Base-by-base conservation (phyloP, 495 filamentous ascomycete genomes). In the Hyaloscypha variabilis region DNA sequence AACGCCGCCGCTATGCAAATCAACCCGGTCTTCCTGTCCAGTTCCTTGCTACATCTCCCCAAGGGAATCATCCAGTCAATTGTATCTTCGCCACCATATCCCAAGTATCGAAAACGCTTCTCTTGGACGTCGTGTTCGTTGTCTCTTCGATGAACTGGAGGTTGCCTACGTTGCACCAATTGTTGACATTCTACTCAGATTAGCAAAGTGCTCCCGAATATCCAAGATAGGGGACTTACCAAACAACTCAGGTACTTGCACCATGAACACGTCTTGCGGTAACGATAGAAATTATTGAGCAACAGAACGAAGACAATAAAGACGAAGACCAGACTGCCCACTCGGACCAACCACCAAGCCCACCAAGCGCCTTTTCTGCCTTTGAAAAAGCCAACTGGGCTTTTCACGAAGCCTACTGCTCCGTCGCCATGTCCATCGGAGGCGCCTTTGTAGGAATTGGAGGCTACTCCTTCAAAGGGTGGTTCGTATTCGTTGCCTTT, bases 231-330 rank as follows among this genome's bases (percentile, higher is more conserved):
- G 24, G 24, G 30, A 90, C 91, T 85, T 81, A 95, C 91, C 77
- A 99, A 77, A 70, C 95, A 99, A 75, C 90, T 95, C 70, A 99
- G 73, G 71, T 94, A 93, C 78, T 95, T 92, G 80, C 95, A 99
- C 95, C 95, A 97, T 3, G 75, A 78, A 74, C 95, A 99, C 13
- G 83, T 88, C 34, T 87, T 85, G 62, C 83, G 82, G 69, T 88
- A 87, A 63, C 84, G 87, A 77, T 97, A 98, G 74, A 99, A 99
- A 77, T 97, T 91, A 60, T 91, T 85, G 50, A 97, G 77, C 52
- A 98, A 78, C 46, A 96, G 74, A 69, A 97, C 92, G 70, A 97
- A 95, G 5, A 88, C 88, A 58, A 96, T 81, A 5, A 95, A 74
- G 3, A 93, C 88, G 17, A 86, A 85, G 8, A 96, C 85, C 60